Percentiles rank a stretch among this genome's conserved stretches.
These are phyloP conservation scores for Backusella liffmaniae DNA, from an alignment of 192 early-diverging fungal species.

Conservation along the genomic window DNA sequence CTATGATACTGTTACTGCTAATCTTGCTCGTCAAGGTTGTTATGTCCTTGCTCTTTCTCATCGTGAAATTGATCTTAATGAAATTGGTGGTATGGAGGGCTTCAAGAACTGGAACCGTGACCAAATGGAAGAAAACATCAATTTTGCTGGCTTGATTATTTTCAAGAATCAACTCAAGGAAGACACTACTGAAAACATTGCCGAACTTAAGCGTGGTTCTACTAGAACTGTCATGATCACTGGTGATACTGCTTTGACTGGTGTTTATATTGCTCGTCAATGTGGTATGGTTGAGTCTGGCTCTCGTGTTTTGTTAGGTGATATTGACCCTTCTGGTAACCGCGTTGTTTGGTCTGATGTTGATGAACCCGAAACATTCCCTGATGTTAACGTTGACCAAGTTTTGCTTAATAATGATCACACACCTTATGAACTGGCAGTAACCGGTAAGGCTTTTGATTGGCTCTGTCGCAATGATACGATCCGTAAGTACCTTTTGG, in stretches of 20 bases:
- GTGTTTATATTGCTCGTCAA: slow-evolving; percentile 65
- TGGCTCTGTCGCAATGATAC: slow-evolving; percentile 41
- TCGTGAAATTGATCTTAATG: slow-evolving; percentile 42
- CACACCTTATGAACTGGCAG: slow-evolving; percentile 62
- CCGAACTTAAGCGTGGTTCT: slow-evolving; percentile 65
- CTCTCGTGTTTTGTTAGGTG: slow-evolving; percentile 46
- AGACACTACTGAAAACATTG: slow-evolving; percentile 67
- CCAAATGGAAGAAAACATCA: slow-evolving; percentile 58
- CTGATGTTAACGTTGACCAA: slow-evolving; percentile 35
- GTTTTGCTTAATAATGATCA: slow-evolving; percentile 26
- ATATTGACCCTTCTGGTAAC: slow-evolving; percentile 41
- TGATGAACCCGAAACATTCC: slow-evolving; percentile 40
- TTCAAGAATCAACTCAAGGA: slow-evolving; percentile 79
- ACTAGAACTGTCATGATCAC: slow-evolving; percentile 82
- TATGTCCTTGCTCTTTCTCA: slow-evolving; percentile 75
- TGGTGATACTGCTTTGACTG: slow-evolving; percentile 77
- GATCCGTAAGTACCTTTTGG: slow-evolving; percentile 56
- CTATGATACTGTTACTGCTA: slow-evolving; percentile 51
- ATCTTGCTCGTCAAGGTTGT: slow-evolving; percentile 66
- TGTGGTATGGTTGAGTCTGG: slow-evolving; percentile 46
- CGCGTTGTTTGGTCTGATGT: slow-evolving; percentile 59
- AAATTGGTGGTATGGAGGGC: slow-evolving; percentile 27
- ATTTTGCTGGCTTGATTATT: slow-evolving; percentile 61
- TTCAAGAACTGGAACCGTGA: slow-evolving; percentile 45
- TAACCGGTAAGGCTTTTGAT: slow-evolving; percentile 70